These are phyloP conservation scores for Nicotiana sylvestris DNA, from an alignment of 257 asterid species.

Conservation along the genomic window DNA sequence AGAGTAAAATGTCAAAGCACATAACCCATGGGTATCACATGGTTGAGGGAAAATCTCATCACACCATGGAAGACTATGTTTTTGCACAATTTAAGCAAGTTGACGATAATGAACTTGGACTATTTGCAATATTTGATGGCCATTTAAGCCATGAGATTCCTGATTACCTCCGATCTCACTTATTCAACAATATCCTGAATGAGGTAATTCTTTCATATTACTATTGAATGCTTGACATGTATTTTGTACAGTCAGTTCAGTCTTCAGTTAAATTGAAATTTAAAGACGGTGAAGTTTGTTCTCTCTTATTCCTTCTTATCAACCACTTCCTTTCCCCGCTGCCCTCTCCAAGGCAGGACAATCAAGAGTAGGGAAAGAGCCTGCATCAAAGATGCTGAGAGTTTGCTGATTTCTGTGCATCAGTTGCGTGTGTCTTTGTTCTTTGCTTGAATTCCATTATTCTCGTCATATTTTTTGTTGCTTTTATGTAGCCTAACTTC, in stretches of 20 bases:
- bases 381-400: neutral
- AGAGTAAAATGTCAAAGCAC: slow-evolving; percentile 73
- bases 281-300: neutral
- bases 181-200: slow-evolving; percentile 67
- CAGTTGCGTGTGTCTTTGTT: neutral
- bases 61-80: slow-evolving; percentile 83
- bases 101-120: slow-evolving; percentile 66
- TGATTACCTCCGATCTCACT: slow-evolving; percentile 63
- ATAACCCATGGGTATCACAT: slow-evolving; percentile 76
- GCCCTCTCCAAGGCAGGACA: too few relatives aligned
- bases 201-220: slow-evolving; percentile 38
- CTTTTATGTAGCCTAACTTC: slow-evolving; percentile 58
- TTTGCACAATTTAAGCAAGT: slow-evolving; percentile 78
- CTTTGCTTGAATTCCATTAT: neutral
- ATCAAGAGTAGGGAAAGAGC: neutral
- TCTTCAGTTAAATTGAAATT: neutral
- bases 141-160: slow-evolving; percentile 81
- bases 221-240: neutral
- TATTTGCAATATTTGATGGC: slow-evolving; percentile 87
- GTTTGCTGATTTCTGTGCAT: neutral
- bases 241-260: neutral
- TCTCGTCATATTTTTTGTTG: neutral
- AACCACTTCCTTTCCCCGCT: neutral
- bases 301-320: neutral
- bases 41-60: slow-evolving; percentile 72